Evolutionary conservation across 129 eudicot genomes (phyloP).

Genomic region (Arctium minus): DNA sequence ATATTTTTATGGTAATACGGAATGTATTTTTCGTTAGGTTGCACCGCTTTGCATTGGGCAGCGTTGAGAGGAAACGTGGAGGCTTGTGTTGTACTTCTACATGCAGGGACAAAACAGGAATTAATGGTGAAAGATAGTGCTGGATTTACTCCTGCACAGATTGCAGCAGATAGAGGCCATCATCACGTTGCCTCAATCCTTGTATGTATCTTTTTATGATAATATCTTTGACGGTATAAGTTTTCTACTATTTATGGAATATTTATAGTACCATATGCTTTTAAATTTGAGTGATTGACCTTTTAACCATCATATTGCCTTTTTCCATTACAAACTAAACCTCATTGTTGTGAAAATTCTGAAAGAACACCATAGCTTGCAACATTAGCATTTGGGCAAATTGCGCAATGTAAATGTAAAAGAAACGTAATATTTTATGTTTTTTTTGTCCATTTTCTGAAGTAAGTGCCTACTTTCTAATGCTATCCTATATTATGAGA

Average conservation of each 20-base stretch:
- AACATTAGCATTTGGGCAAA: background rate
- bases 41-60: slow-evolving; percentile 98
- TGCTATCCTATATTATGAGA: too few relatives aligned
- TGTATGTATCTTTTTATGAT: slow-evolving; percentile 41
- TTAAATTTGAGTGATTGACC: background rate
- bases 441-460: too few relatives aligned
- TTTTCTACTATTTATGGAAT: background rate
- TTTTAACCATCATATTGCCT: slow-evolving; percentile 3
- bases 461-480: too few relatives aligned
- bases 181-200: slow-evolving; percentile 74
- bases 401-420: background rate
- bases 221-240: background rate
- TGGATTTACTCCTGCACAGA: slow-evolving; percentile 77
- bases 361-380: background rate
- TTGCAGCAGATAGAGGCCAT: slow-evolving; percentile 95
- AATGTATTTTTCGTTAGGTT: slow-evolving; percentile 44
- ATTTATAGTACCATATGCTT: background rate
- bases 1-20: slow-evolving; percentile 4
- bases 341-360: background rate
- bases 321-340: background rate
- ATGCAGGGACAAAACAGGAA: slow-evolving; percentile 84
- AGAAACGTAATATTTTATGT: background rate
- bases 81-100: slow-evolving; percentile 79
- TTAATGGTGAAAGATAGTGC: slow-evolving; percentile 71
- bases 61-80: slow-evolving; percentile 82